Base-by-base conservation (phyloP, 257 asterid genomes). In the Ehretia macrophylla region DNA sequence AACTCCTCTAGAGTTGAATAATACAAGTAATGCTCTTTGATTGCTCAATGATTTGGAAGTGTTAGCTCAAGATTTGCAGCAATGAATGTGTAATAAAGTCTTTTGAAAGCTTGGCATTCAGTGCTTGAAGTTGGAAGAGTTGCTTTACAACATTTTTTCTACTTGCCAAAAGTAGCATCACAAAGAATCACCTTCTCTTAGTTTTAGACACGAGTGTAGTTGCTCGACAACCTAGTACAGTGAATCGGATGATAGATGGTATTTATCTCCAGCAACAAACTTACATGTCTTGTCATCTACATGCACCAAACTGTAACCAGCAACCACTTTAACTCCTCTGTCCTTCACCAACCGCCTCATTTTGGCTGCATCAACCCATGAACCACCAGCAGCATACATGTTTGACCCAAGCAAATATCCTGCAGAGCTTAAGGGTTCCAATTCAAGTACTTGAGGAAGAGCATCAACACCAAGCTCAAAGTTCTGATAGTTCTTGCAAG, bases 331-430 rank as follows among this genome's bases (percentile, higher is more conserved):
- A 3, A 75, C 71, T 19, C 85, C 85, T 59, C 79, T 79, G 58
- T 83, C 83, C 66, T 82, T 85, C 76, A 78, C 75, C 79, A 80
- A 63, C 63, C 68, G 37, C 76, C 98, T 85, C 77, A 84, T 73
- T 49, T 72, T 77, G 12, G 82, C 79, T 19, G 95, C 88, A 62
- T 76, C 83, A 6, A 37, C 55, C 93, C 95, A 92, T 20, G 83
- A 84, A 38, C 84, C 92, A 56, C 82, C 78, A 58, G 72, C 73
- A 0, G 88, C 94, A 55, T 82, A 85, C 69, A 75, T 75, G 68
- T 67, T 88, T n/a, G 93, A 92, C 9, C 88, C 95, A 59, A 85
- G 83, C 68, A 84, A 66, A 72, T 84, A 92, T 61, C 95, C 88
- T 32, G 90, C 77, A 51, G 95, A 77, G 60, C 68, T 79, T 37